Evolutionary conservation across 2,329 filamentous ascomycete genomes (phyloP), one percentile per base, ranked within the genome.

Genomic region (Fusarium pseudoanthophilum): DNA sequence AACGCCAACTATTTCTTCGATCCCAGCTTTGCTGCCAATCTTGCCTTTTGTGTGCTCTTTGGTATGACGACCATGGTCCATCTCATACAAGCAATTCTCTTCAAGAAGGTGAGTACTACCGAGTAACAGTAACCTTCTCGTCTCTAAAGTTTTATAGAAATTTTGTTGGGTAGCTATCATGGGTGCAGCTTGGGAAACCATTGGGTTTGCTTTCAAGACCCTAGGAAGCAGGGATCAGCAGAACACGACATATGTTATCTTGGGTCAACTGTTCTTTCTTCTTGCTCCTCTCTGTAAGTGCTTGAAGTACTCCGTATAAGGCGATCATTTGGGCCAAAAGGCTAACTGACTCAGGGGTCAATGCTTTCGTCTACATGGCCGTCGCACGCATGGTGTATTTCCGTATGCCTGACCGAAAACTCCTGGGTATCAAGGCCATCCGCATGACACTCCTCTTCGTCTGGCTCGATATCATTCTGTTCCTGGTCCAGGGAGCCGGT

Each of bases 381-480:
- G 79, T 85, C 43, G 81, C 83, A 2, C 80, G 82, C 37, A 78
- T 84, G 69, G 77, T 84, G 10, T 80, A 82, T 73, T 82, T 80
- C 63, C 79, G 79, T 64, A 77, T 84, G 30, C 83, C 83, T 2
- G 79, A 81, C 15, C 80, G 81, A 70, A 80, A 77, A 34, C 78
- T 84, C 26, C 75, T 81, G 40, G 79, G 81, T 15, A 73, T 83
- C 51, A 80, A 78, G 36, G 79, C 81, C 24, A 75, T 78, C 32
- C 79, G 79, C 24, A 80, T 88, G 64, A 83, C 85, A 20, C 81
- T 82, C 46, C 75, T 84, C 42, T 87, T 88, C 55, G 85, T 88
- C 14, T 83, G 83, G 78, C 79, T 86, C 39, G 85, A 87, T 69
- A 72, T 87, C n/a, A 42, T 84, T 39, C 84, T 83, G 20, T 87